phyloP scores from a whole-genome alignment of 129 eudicot species.

The Daucus carota region DH1_v3.0 NC_030383.2:52053501-52054000 shows the following conservation, averaged over 20 bases:
- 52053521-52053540: conserved; percentile 73
- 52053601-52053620: conserved; percentile 46
- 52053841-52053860: conserved; percentile 62
- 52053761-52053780: conserved; percentile 43
- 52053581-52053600: conserved; percentile 57
- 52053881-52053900: conserved; percentile 74
- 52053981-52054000: not conserved
- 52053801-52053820: conserved; percentile 87
- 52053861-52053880: conserved; percentile 72
- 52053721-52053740: conserved; percentile 4
- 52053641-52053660: conserved; percentile 77
- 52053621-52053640: conserved; percentile 66
- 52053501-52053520: conserved; percentile 83
- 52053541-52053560: conserved; percentile 59
- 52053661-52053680: conserved; percentile 92
- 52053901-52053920: conserved; percentile 82
- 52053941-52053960: not conserved
- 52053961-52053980: not conserved
- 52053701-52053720: not conserved
- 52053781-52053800: conserved; percentile 80
- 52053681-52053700: conserved; percentile 66
- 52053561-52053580: conserved; percentile 70
- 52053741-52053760: not conserved
- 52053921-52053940: conserved; percentile 8
- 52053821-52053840: conserved; percentile 58